Evolutionary conservation across 1,284 basidiomycete genomes (phyloP), one percentile per base, ranked within the genome.

Genomic region (Melampsora abietis-canadensis): DNA sequence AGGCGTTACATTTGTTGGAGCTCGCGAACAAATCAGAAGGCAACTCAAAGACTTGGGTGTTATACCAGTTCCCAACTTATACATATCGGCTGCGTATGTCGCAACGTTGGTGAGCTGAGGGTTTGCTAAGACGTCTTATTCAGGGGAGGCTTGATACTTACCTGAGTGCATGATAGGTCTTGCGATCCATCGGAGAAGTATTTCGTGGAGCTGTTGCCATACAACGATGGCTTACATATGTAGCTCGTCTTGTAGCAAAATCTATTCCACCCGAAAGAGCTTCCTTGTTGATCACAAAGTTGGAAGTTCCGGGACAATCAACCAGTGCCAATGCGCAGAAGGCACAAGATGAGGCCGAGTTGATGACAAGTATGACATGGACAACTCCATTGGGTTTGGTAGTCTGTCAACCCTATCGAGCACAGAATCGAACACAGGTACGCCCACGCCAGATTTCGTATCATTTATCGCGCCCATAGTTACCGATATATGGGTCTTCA

Each of bases 341-440:
- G 27, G 34, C 14, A 24, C 66, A 87, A 19, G 80, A 91, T 77
- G 86, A 85, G 78, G 90, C 89, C 81, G 94, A 97, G 81, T 90
- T 94, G 81, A 98, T 98, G 95, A 92, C 92, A 19, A 87, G 88
- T 21, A 93, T 99, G 14, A 89, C 95, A 27, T 99, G 96, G 96
- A 97, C 94, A 14, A 95, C 94, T 0, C 91, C 93, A 0, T 84
- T 99, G 10, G 94, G 94, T 7, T 82, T 98, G 74, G 95, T 95
- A 0, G 92, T 99, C 77, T 93, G 95, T 0, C 96, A 98, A 83
- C 96, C 94, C 1, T 98, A 98, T 82, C 88, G 96, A 78, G 92
- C 93, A 84, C 82, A 85, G 19, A 88, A 88, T 79, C 86, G 89
- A 79, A 92, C 89, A 82, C 94, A 83, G 77, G 76, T 83, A 6